phyloP scores from a whole-genome alignment of 2,329 filamentous ascomycete genomes.

The Magnaporthiopsis incrustans region DNA sequence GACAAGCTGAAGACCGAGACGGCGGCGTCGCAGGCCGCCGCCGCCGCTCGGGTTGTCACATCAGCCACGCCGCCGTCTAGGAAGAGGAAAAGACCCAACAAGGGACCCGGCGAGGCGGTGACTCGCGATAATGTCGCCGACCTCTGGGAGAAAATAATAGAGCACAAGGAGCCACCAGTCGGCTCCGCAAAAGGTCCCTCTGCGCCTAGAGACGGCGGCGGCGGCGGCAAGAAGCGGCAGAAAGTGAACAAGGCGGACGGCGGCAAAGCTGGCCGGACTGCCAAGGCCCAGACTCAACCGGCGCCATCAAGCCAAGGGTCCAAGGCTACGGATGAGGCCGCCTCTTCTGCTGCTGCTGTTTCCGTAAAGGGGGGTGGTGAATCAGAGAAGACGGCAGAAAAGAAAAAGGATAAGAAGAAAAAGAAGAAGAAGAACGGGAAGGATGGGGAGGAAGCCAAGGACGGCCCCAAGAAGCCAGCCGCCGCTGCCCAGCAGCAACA shows the following conservation, averaged over 20 bases:
- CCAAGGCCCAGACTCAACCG: conserved; percentile 12
- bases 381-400: conserved; percentile 19
- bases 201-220: conserved; percentile 11
- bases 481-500: neutral
- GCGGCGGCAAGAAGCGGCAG: conserved; percentile 25
- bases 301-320: neutral
- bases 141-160: conserved; percentile 73
- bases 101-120: conserved; percentile 32
- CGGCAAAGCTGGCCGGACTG: conserved; percentile 14
- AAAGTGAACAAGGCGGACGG: conserved; percentile 18
- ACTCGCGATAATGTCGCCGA: conserved; percentile 65
- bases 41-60: conserved; percentile 12
- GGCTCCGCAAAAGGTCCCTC: neutral
- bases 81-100: conserved; percentile 45
- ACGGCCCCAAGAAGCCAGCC: neutral
- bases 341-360: neutral
- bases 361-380: conserved; percentile 8
- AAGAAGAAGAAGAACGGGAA: conserved; percentile 20
- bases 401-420: conserved; percentile 24
- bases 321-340: neutral
- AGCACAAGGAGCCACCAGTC: conserved; percentile 44
- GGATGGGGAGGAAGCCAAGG: neutral
- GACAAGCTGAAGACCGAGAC: conserved; percentile 64
- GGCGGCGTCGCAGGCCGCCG: conserved; percentile 16
- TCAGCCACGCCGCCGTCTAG: conserved; percentile 42